Evolutionary conservation across 768 basidiomycete species (phyloP).

Genomic region (Lyophyllum atratum): DNA sequence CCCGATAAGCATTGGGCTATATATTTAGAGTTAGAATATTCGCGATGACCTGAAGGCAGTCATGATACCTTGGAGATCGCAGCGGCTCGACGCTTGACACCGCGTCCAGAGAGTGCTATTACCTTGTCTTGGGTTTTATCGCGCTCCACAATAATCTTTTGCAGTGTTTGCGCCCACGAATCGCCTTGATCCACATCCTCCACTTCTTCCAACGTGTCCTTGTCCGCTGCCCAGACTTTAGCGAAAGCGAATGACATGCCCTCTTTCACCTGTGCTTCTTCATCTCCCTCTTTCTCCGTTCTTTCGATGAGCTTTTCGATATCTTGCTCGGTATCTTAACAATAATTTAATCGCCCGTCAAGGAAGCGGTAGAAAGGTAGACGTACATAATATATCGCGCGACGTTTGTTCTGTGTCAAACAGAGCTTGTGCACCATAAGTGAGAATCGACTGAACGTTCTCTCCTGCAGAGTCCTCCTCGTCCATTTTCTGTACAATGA

Average conservation of each 20-base stretch:
- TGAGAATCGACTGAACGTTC: constrained; percentile 86
- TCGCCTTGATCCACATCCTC: constrained; percentile 64
- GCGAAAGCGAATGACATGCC: constrained; percentile 80
- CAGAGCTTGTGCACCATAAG: constrained; percentile 84
- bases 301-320: constrained; percentile 86
- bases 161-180: constrained; percentile 81
- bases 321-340: constrained; percentile 73
- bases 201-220: constrained; percentile 69
- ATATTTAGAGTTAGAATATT: background rate
- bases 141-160: constrained; percentile 47
- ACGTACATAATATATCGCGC: constrained; percentile 72
- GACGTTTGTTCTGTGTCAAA: constrained; percentile 66
- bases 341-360: background rate
- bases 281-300: constrained; percentile 72
- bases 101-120: constrained; percentile 65
- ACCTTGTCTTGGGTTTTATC: constrained; percentile 44
- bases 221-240: constrained; percentile 87
- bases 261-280: constrained; percentile 49
- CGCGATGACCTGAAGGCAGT: no score
- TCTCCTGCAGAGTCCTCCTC: constrained; percentile 71
- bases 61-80: constrained; percentile 48
- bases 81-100: constrained; percentile 75
- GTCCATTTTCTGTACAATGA: constrained; percentile 96
- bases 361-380: background rate
- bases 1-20: constrained; percentile 33